phyloP scores from a whole-genome alignment of 805 yeast species.

The Teunomyces pallodes region DNA sequence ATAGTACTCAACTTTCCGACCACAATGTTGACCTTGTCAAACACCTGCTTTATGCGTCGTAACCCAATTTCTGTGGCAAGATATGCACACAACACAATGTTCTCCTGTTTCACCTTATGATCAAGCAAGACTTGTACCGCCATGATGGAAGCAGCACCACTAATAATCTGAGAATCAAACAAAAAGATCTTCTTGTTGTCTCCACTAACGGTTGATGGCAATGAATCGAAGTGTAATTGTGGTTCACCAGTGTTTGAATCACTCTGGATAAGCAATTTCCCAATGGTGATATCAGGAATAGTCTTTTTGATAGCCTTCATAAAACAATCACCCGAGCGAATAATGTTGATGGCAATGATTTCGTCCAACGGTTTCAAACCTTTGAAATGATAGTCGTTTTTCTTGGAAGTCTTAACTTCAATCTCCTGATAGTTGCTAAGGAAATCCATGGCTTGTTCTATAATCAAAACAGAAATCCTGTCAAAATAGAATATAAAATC shows the following conservation, averaged over 20 bases:
- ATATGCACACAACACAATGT: conserved; percentile 69
- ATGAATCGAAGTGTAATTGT: conserved; percentile 74
- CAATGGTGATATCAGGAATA: conserved; percentile 74
- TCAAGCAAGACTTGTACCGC: conserved; percentile 85
- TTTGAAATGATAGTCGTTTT: conserved; percentile 14
- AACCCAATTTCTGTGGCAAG: conserved; percentile 78
- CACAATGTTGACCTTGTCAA: conserved; percentile 64
- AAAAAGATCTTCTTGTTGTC: conserved; percentile 51
- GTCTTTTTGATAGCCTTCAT: conserved; percentile 74
- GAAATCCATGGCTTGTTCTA: conserved; percentile 66
- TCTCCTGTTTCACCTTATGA: conserved; percentile 61
- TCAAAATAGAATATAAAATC: conserved; percentile 88
- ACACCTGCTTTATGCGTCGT: conserved; percentile 69
- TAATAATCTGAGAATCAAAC: conserved; percentile 82
- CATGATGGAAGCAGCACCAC: conserved; percentile 95
- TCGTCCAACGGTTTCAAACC: conserved; percentile 49
- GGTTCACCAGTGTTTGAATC: conserved; percentile 93
- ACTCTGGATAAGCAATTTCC: conserved; percentile 83
- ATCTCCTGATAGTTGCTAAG: conserved; percentile 36
- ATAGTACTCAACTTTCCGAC: conserved; percentile 61
- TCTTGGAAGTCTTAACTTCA: conserved; percentile 26
- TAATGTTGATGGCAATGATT: conserved; percentile 71
- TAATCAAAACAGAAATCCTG: conserved; percentile 68
- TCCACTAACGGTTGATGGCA: conserved; percentile 48
- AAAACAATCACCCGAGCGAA: conserved; percentile 92